phyloP scores from a whole-genome alignment of 2,329 filamentous ascomycete genomes.

The Sclerotiophoma versabilis region DNA sequence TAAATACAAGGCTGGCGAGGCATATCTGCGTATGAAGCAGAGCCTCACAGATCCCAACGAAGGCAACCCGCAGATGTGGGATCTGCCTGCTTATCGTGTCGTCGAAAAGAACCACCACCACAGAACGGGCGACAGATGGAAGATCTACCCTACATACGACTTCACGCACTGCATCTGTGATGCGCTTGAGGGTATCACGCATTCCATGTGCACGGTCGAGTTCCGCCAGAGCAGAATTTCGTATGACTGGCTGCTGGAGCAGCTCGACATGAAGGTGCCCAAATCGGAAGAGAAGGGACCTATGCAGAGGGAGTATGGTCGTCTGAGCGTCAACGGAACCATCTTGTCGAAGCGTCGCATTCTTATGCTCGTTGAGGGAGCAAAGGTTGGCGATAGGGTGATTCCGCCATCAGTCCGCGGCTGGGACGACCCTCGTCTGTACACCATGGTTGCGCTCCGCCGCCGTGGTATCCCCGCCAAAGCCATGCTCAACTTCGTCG shows the following conservation, averaged over 20 bases:
- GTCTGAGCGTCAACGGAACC: slow-evolving; percentile 81
- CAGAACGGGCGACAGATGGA: slow-evolving; percentile 83
- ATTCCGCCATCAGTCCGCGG: slow-evolving; percentile 70
- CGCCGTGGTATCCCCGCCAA: slow-evolving; percentile 86
- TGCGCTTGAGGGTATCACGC: slow-evolving; percentile 89
- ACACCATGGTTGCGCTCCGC: slow-evolving; percentile 83
- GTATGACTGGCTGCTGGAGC: slow-evolving; percentile 89
- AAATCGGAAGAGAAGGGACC: slow-evolving; percentile 62
- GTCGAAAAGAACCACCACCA: slow-evolving; percentile 76
- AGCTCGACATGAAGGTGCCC: slow-evolving; percentile 79
- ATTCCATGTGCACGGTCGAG: slow-evolving; percentile 92
- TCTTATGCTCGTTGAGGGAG: slow-evolving; percentile 77
- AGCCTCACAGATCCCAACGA: slow-evolving; percentile 67
- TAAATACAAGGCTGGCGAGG: slow-evolving; percentile 84
- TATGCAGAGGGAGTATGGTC: slow-evolving; percentile 87
- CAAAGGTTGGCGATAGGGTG: slow-evolving; percentile 46
- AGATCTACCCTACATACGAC: slow-evolving; percentile 94
- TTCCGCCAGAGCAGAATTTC: slow-evolving; percentile 84
- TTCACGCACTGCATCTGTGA: slow-evolving; percentile 91
- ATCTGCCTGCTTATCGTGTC: slow-evolving; percentile 88
- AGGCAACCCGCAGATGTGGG: slow-evolving; percentile 96
- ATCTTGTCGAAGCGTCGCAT: slow-evolving; percentile 88
- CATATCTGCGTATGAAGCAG: slow-evolving; percentile 93
- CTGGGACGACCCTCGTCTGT: slow-evolving; percentile 92
- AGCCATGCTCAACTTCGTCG: slow-evolving; percentile 87